Base-by-base conservation (phyloP, 108 stramenopile species). In the Craspedostauros australis region DNA sequence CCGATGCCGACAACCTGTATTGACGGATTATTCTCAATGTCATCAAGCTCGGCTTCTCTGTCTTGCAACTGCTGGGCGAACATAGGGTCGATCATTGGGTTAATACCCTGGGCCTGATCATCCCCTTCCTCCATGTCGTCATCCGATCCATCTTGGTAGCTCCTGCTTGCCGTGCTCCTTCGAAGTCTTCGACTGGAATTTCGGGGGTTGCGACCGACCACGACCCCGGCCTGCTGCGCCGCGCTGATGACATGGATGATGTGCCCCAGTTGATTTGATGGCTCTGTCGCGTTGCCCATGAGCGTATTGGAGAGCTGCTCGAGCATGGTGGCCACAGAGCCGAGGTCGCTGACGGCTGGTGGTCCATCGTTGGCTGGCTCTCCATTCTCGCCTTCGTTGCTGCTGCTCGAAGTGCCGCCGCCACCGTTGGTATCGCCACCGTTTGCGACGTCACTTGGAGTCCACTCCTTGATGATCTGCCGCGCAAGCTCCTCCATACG, bases 211-310 rank as follows among this genome's bases (percentile, higher is more conserved):
- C 72, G 57, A 21, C 77, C 62, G 8, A 72, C 62, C 24, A 81
- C 64, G 16, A 81, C 57, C 21, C 80, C 76, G 21, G 76, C 58
- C 50, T 64, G 61, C 58, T 82, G 80, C 14, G 76, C 80, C 8
- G 73, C 73, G 22, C 45, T 56, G 24, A 75, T 76, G 8, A 81
- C 68, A 26, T 57, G 57, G 20, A 81, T 72, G 5, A 81, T 70
- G 21, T 70, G 68, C 4, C 68, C 72, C 1, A 76, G 51, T 39
- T 76, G 80, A 29, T 76, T 75, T 4, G 60, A 28, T 22, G 57
- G 42, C 9, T 62, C 72, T 6, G 34, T 42, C 39, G 40, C 34
- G 21, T 46, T 45, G 5, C 43, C 55, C 20, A 50, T n/a, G 14
- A 69, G 39, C 1, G 42, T 36, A 9, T 42, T 32, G 2, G 60